Conservation (phyloP, 345 rosid species). For the Populus nigra region DNA sequence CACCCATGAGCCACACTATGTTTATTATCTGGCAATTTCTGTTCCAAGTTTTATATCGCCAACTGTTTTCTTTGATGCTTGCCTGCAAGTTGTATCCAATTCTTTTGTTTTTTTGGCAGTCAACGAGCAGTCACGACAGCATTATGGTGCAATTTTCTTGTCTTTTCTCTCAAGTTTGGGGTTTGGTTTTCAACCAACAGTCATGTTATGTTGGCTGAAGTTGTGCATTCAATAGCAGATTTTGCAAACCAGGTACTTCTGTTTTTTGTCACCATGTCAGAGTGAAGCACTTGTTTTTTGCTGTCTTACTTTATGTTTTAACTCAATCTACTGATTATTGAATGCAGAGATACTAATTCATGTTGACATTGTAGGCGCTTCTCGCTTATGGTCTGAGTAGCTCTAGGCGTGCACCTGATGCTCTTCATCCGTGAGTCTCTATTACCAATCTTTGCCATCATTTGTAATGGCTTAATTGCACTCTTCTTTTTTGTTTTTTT, state of each 20-base stretch:
- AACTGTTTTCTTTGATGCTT: constrained; percentile 3
- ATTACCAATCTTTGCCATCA: background rate
- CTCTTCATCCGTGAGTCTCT: constrained; percentile 86
- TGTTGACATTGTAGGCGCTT: constrained; percentile 66
- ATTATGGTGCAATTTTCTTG: constrained; percentile 94
- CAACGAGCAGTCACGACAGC: constrained; percentile 98
- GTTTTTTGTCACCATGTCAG: background rate
- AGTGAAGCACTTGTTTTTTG: background rate
- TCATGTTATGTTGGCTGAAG: constrained; percentile 97
- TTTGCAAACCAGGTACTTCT: constrained; percentile 86
- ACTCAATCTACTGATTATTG: constrained; percentile 15
- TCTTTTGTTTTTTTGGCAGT: constrained; percentile 41
- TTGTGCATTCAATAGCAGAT: constrained; percentile 89
- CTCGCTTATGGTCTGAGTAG: constrained; percentile 96
- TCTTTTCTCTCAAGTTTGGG: constrained; percentile 90
- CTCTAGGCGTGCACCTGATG: constrained; percentile 99
- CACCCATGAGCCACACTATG: background rate
- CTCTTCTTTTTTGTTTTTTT: background rate
- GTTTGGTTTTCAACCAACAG: constrained; percentile 90
- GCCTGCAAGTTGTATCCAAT: background rate
- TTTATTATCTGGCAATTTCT: background rate
- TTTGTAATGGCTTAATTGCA: background rate
- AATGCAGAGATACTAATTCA: constrained; percentile 40
- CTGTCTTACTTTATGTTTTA: constrained; percentile 7
- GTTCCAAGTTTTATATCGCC: background rate